Evolutionary conservation across 2,329 filamentous ascomycete genomes (phyloP).

Genomic region (Scedosporium boydii): DNA sequence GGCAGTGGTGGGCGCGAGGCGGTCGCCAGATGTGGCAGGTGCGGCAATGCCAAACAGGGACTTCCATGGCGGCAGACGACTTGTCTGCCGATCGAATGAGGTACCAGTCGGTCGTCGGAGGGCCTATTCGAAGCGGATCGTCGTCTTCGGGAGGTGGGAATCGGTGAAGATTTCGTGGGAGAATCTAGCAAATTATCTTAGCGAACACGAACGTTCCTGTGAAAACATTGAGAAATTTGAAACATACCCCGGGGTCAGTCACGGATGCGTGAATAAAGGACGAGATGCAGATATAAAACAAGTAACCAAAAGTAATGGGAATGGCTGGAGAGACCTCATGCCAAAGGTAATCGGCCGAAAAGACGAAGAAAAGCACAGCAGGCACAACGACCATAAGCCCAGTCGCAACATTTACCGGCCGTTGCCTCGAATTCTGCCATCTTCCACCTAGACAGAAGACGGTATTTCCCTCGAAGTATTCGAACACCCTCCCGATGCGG

Average conservation of each 20-base stretch:
- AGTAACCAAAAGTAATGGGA: slow-evolving; percentile 80
- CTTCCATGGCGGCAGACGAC: slow-evolving; percentile 83
- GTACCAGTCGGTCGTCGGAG: slow-evolving; percentile 87
- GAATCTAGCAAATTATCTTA: slow-evolving; percentile 47
- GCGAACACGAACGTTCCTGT: not conserved
- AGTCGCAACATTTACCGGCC: slow-evolving; percentile 83
- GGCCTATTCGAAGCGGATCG: slow-evolving; percentile 72
- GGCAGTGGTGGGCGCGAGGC: slow-evolving; percentile 90
- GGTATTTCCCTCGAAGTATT: slow-evolving; percentile 92
- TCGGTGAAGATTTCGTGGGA: slow-evolving; percentile 83
- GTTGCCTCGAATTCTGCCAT: slow-evolving; percentile 77
- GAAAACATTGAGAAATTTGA: not conserved
- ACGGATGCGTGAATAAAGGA: slow-evolving; percentile 90
- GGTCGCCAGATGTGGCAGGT: slow-evolving; percentile 97
- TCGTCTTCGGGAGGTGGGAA: slow-evolving; percentile 71
- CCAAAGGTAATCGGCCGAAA: slow-evolving; percentile 81
- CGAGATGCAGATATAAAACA: slow-evolving; percentile 84
- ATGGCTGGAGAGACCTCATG: slow-evolving; percentile 77
- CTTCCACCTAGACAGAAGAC: slow-evolving; percentile 80
- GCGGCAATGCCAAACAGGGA: slow-evolving; percentile 96
- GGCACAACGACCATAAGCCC: slow-evolving; percentile 73
- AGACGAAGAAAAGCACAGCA: slow-evolving; percentile 72
- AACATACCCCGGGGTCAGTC: slow-evolving; percentile 82
- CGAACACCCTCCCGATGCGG: slow-evolving; percentile 61
- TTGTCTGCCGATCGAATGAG: slow-evolving; percentile 73